Evolutionary conservation across 805 yeast species (phyloP).

Genomic region (Schwanniomyces pseudopolymorphus): DNA sequence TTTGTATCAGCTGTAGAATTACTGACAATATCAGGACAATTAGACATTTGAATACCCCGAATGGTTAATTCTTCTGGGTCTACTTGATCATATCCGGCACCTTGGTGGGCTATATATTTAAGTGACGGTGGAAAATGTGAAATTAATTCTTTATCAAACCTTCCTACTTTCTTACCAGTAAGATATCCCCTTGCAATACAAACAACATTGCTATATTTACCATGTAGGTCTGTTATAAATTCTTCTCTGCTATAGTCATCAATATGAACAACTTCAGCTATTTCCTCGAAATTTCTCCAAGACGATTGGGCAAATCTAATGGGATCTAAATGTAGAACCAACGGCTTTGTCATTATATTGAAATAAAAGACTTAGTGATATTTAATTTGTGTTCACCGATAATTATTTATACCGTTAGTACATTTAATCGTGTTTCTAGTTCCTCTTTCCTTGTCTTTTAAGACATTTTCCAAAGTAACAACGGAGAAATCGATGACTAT

Average conservation of each 20-base stretch:
- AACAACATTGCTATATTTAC: slow-evolving; percentile 32
- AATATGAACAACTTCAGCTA: slow-evolving; percentile 6
- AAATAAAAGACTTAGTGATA: too few relatives aligned
- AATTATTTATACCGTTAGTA: too few relatives aligned
- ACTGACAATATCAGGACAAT: slow-evolving; percentile 54
- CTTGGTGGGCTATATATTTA: slow-evolving; percentile 47
- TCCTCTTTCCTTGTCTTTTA: too few relatives aligned
- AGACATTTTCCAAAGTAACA: too few relatives aligned
- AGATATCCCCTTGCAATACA: slow-evolving; percentile 45
- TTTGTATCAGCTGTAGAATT: slow-evolving; percentile 60
- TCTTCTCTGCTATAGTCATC: slow-evolving; percentile 28
- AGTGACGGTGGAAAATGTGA: slow-evolving; percentile 34
- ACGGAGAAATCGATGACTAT: too few relatives aligned
- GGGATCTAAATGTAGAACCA: slow-evolving; percentile 8
- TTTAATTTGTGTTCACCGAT: too few relatives aligned
- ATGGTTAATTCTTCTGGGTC: slow-evolving; percentile 43
- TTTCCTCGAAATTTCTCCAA: slow-evolving; percentile 1
- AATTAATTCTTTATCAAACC: slow-evolving; percentile 45
- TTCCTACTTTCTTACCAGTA: slow-evolving; percentile 38
- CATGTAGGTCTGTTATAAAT: slow-evolving; percentile 30
- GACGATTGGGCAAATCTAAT: slow-evolving; percentile 6
- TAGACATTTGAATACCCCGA: slow-evolving; percentile 53
- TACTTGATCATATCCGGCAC: slow-evolving; percentile 60
- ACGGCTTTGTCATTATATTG: slow-evolving; percentile 1
- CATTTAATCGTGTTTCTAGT: too few relatives aligned